Evolutionary conservation across 1,139 yeast species (phyloP).

Genomic region (Zygosaccharomyces sapae): DNA sequence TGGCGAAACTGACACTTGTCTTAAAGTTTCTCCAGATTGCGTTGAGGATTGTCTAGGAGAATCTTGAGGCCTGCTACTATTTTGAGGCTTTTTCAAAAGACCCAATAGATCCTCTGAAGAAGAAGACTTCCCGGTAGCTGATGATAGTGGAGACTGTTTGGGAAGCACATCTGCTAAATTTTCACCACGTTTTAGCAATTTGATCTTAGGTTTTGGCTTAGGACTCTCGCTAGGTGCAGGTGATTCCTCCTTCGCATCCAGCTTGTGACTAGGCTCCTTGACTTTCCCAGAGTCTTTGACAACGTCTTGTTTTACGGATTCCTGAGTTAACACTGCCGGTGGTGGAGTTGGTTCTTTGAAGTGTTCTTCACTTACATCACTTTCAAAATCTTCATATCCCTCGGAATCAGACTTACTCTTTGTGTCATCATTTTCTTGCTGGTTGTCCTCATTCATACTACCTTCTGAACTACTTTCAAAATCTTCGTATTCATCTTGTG

Average conservation of each 20-base stretch:
- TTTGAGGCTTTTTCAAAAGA: slow-evolving; percentile 11
- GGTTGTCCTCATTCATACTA: slow-evolving; percentile 1
- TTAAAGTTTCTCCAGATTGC: background rate
- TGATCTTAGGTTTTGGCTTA: slow-evolving; percentile 30
- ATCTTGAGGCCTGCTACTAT: background rate
- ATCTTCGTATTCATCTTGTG: slow-evolving; percentile 24
- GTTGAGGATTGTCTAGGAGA: background rate
- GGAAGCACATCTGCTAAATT: slow-evolving; percentile 17
- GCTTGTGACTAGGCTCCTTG: background rate
- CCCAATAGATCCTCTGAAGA: slow-evolving; percentile 10
- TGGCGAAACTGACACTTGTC: background rate
- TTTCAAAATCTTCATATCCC: slow-evolving; percentile 24
- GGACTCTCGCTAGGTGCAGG: slow-evolving; percentile 8
- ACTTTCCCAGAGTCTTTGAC: slow-evolving; percentile 34
- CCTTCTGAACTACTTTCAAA: slow-evolving; percentile 28
- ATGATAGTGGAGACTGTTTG: slow-evolving; percentile 1
- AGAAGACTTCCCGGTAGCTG: slow-evolving; percentile 4
- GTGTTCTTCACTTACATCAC: slow-evolving; percentile 15
- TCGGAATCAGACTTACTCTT: slow-evolving; percentile 5
- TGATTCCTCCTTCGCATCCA: slow-evolving; percentile 11
- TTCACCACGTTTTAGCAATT: slow-evolving; percentile 38
- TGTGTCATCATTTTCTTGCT: slow-evolving; percentile 8
- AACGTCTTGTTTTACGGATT: slow-evolving; percentile 14
- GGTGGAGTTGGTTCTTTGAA: slow-evolving; percentile 24
- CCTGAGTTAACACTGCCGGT: slow-evolving; percentile 17